Conservation (phyloP, 192 early-diverging fungal genomes). For the Geranomyces michiganensis region DNA sequence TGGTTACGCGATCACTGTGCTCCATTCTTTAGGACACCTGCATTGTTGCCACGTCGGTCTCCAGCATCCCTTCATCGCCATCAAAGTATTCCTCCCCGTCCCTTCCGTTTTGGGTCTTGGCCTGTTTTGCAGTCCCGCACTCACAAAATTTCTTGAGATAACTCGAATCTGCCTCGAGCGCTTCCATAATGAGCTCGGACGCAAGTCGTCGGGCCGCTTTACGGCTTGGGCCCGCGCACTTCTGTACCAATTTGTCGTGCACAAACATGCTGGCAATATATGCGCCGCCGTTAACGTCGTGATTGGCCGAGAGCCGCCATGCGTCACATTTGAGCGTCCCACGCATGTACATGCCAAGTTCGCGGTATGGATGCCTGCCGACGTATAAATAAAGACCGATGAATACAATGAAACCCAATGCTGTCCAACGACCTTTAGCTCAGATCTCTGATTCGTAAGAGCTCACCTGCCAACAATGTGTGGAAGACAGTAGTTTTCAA, state of each 20-base stretch:
- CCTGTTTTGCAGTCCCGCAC: background rate
- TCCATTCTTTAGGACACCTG: too few species aligned
- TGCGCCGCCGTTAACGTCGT: background rate
- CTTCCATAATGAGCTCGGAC: conserved; percentile 25
- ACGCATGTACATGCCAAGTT: conserved; percentile 22
- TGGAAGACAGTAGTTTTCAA: conserved; percentile 28
- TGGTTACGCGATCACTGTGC: too few species aligned
- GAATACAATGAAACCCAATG: too few species aligned
- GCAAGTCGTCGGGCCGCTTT: conserved; percentile 24
- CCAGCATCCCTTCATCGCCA: too few species aligned
- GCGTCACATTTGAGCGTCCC: conserved; percentile 23
- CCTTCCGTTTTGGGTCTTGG: too few species aligned
- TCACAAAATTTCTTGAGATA: conserved; percentile 4
- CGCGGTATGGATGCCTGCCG: conserved; percentile 35
- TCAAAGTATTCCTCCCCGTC: too few species aligned
- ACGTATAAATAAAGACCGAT: too few species aligned
- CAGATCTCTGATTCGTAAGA: too few species aligned
- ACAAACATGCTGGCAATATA: conserved; percentile 25
- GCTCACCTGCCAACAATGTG: conserved; percentile 17
- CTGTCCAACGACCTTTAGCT: too few species aligned
- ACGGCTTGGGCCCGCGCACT: conserved; percentile 1
- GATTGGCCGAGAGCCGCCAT: conserved; percentile 18
- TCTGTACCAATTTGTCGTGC: conserved; percentile 15
- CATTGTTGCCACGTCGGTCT: too few species aligned
- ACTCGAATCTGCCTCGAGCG: conserved; percentile 8